Evolutionary conservation across 441 rosid genomes (phyloP), one percentile per base, ranked within the genome.

Genomic region (Pelargonium myrrhifolium): DNA sequence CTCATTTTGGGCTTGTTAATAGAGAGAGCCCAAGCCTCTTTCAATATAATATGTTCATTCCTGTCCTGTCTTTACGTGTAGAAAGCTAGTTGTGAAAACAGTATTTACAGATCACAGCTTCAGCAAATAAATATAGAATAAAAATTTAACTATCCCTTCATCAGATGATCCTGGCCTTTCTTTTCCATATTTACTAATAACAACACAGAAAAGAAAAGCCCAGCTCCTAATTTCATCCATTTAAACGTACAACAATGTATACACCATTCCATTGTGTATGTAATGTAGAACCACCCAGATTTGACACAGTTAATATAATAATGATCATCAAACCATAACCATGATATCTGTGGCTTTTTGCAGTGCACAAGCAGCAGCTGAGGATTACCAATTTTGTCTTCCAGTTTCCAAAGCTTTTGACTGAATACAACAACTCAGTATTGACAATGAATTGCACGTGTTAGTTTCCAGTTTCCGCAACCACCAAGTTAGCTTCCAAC

Each of bases 231-330:
- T 28, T 28, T 28, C 31, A 28, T 28, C 58, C 6, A 17, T 51
- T 51, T 17, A 51, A 17, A 51, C 6, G 2, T 51, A 51, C 55
- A 20, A 51, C 21, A 51, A 51, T 15, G 21, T 17, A 51, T 17
- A 17, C 58, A 3, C 1, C n/a, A 17, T 17, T 17, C 20, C 2
- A 5, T n/a, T 49, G 55, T 49, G 55, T 39, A 39, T 39, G 8
- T 49, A 17, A 15, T 51, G 58, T 51, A 51, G 58, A 51, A 47
- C 55, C 55, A n/a, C 55, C 55, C 4, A 47, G 55, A 47, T 47
- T 47, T 14, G 55, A n/a, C 55, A 14, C 55, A 47, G 55, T 15
- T 47, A 17, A 7, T 18, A 3, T 10, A 47, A 12, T 47, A 9
- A 9, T 7, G 5, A 2, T n/a, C 4, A n/a, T 47, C n/a, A 14